Base-by-base conservation (phyloP, 2,329 filamentous ascomycete genomes). In the Fusarium mexicanum region DNA sequence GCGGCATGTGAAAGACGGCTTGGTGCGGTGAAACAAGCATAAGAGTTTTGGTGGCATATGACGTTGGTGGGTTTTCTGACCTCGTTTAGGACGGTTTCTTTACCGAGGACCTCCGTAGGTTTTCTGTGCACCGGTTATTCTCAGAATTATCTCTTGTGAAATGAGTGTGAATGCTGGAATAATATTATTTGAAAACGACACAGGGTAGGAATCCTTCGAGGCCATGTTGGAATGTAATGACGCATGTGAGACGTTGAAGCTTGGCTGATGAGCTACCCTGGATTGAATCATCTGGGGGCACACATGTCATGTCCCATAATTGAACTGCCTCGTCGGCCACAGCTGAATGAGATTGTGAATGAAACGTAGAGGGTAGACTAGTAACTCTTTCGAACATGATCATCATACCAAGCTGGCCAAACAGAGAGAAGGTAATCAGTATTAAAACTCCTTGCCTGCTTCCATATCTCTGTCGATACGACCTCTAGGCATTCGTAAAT, bases 21-120 rank as follows among this genome's bases (percentile, higher is more conserved):
- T n/a, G 17, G 13, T 47, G n/a, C 54, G n/a, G 40, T 59, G 31
- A 59, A 47, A 48, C 41, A 59, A 59, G n/a, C 55, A 48, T 59
- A 48, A 58, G 40, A 37, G 22, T 37, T 29, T 48, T 26, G 20
- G 31, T 26, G 40, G 41, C 31, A 17, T 47, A 59, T 48, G 41
- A 29, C 31, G 31, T 47, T 35, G n/a, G 40, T 29, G 31, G 40
- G 14, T 13, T 20, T 24, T 35, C 12, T 0, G 2, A 12, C 7
- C 29, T 37, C 13, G 18, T 38, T 37, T 20, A 35, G 40, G 17
- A 22, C n/a, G 40, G 54, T 26, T 58, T 35, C 54, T 22, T 35
- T 35, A 46, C 54, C 54, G 29, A 58, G n/a, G 54, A 58, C 18
- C 16, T 24, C 11, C 6, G 14, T 18, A 10, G 14, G 18, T 59